Evolutionary conservation across 495 filamentous ascomycete species (phyloP).

Genomic region (Tuber borchii): DNA sequence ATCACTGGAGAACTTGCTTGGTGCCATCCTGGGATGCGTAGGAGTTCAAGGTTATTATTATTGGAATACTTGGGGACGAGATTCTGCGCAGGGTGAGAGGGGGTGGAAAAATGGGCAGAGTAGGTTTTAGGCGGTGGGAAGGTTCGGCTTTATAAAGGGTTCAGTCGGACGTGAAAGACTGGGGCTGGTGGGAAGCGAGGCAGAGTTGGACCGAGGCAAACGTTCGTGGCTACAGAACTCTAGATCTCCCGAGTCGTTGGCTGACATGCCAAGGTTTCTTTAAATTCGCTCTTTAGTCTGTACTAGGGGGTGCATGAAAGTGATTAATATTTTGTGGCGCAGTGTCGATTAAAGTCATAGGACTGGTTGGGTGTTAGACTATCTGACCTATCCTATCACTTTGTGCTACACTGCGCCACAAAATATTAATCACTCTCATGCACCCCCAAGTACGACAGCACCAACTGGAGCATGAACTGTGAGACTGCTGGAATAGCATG

Average conservation of each 20-base stretch:
- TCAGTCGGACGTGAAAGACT: constrained; percentile 16
- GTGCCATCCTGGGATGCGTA: constrained; percentile 16
- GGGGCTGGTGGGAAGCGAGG: neutral
- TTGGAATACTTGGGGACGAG: neutral
- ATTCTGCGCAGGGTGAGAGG: neutral
- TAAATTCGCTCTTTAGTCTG: neutral
- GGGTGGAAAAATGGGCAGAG: neutral
- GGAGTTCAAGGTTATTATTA: neutral
- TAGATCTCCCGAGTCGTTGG: neutral
- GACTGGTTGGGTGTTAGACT: too few species aligned
- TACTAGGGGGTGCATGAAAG: too few species aligned
- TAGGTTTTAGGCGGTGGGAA: constrained; percentile 10
- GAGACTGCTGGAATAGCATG: too few species aligned
- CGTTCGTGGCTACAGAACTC: neutral
- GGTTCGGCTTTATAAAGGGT: constrained; percentile 13
- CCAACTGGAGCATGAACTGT: too few species aligned
- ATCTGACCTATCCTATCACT: too few species aligned
- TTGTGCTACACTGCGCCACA: too few species aligned
- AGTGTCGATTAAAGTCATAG: too few species aligned
- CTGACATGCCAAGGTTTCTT: neutral
- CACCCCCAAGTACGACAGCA: too few species aligned
- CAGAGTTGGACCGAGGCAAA: constrained; percentile 18
- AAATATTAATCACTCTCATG: too few species aligned
- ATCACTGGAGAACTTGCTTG: constrained; percentile 16
- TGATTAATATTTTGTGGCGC: too few species aligned